Percentiles rank a stretch among this genome's conserved stretches.
Conservation (phyloP, 2,329 filamentous ascomycete species). For the Sporothrix mexicana region DNA sequence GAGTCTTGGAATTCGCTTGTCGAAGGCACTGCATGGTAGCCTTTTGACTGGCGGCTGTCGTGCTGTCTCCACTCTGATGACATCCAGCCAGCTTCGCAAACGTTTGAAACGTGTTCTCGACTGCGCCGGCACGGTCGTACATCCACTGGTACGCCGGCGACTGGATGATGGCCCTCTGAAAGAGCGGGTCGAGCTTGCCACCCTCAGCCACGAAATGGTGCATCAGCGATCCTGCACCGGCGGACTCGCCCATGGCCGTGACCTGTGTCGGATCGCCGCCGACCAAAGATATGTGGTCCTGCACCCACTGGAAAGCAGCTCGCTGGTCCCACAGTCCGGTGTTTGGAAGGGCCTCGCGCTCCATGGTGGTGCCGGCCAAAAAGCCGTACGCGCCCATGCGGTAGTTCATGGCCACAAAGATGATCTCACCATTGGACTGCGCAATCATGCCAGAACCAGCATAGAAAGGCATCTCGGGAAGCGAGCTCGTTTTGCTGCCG, state of each 20-base stretch:
- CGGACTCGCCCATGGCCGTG: constrained; percentile 58
- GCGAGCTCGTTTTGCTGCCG: constrained; percentile 49
- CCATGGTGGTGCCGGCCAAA: constrained; percentile 53
- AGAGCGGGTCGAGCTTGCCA: constrained; percentile 51
- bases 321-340: constrained; percentile 52
- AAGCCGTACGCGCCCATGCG: constrained; percentile 56
- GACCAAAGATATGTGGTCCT: constrained; percentile 52
- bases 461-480: constrained; percentile 47
- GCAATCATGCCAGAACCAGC: constrained; percentile 47
- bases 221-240: constrained; percentile 57
- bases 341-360: constrained; percentile 51
- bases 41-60: neutral
- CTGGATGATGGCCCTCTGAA: constrained; percentile 48
- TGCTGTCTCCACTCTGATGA: constrained; percentile 36
- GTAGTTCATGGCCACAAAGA: constrained; percentile 57
- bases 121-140: constrained; percentile 44
- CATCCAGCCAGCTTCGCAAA: constrained; percentile 46
- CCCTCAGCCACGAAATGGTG: constrained; percentile 56
- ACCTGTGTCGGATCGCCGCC: constrained; percentile 55
- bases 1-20: constrained; percentile 36
- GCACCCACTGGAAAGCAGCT: constrained; percentile 56
- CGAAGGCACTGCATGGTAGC: constrained; percentile 42
- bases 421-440: constrained; percentile 48
- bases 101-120: constrained; percentile 43
- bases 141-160: constrained; percentile 47